These are phyloP conservation scores for Ganoderma resinaceum DNA, from an alignment of 1,284 basidiomycete genomes.

Conservation along the genomic window DNA sequence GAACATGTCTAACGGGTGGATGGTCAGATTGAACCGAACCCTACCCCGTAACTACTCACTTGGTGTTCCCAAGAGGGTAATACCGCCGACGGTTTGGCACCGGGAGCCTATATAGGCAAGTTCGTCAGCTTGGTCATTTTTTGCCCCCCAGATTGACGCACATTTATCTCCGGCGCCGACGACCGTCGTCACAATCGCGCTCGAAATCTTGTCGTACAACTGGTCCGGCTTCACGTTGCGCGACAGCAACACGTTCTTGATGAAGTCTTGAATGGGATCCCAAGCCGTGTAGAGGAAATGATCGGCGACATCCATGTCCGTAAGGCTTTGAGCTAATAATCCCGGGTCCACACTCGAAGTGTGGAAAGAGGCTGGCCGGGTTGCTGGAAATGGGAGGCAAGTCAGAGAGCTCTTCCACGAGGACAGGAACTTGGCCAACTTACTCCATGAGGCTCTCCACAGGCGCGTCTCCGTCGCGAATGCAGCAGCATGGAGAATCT, in stretches of 20 bases:
- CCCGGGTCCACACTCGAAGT: neutral
- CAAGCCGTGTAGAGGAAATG: neutral
- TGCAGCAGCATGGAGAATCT: constrained; percentile 12
- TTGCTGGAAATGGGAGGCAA: neutral
- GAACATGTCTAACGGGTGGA: constrained; percentile 29
- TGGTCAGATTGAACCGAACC: neutral
- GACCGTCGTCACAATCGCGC: constrained; percentile 11
- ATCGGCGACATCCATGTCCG: neutral
- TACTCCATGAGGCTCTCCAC: constrained; percentile 15
- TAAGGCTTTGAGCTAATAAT: neutral
- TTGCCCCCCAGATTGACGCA: neutral
- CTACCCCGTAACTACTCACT: constrained; percentile 27
- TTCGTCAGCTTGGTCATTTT: neutral
- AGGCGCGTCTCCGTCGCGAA: constrained; percentile 21
- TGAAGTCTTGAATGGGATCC: neutral
- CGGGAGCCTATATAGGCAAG: constrained; percentile 28
- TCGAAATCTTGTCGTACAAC: neutral
- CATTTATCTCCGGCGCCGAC: constrained; percentile 18
- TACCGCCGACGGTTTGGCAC: constrained; percentile 28
- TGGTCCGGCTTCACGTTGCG: constrained; percentile 15
- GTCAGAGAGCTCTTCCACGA: neutral
- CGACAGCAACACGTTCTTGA: constrained; percentile 11
- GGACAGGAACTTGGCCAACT: neutral
- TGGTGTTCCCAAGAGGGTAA: constrained; percentile 29
- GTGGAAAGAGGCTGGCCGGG: neutral